These are phyloP conservation scores for Ochromonas danica DNA, from an alignment of 108 stramenopile genomes.

Conservation along the genomic window DNA sequence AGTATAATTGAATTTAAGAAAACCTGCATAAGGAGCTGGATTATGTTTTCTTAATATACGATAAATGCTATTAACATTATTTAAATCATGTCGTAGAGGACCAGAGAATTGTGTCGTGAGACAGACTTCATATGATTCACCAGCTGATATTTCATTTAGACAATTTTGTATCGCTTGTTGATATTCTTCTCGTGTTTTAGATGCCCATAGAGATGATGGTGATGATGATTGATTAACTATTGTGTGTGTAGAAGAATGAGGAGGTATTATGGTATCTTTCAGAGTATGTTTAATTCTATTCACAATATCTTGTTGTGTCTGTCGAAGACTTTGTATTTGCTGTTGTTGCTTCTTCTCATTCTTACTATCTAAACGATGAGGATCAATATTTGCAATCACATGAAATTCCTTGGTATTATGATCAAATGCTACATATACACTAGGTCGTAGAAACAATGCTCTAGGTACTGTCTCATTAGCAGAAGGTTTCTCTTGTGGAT, in stretches of 20 bases:
- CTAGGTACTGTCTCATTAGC: constrained; percentile 12
- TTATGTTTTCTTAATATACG: constrained; percentile 68
- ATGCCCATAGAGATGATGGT: background rate
- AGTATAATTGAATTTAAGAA: constrained; percentile 52
- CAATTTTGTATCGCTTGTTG: background rate
- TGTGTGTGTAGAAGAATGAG: background rate
- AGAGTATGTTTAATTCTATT: background rate
- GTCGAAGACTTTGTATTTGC: constrained; percentile 38
- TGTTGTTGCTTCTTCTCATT: background rate
- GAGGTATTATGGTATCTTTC: background rate
- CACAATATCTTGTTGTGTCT: constrained; percentile 44
- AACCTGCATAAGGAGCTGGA: constrained; percentile 89
- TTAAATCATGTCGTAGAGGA: background rate
- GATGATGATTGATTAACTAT: no score
- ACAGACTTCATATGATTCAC: constrained; percentile 89
- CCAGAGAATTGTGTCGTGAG: constrained; percentile 75
- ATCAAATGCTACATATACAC: background rate
- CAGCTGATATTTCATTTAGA: constrained; percentile 61
- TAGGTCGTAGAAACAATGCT: background rate
- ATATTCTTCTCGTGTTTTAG: background rate
- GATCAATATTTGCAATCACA: background rate
- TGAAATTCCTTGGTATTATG: background rate
- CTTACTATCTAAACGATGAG: background rate
- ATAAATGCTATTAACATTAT: constrained; percentile 68
- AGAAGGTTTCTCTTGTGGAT: no score